These are phyloP conservation scores for Abelmoschus esculentus DNA, from an alignment of 345 rosid species.

Conservation along the genomic window DNA sequence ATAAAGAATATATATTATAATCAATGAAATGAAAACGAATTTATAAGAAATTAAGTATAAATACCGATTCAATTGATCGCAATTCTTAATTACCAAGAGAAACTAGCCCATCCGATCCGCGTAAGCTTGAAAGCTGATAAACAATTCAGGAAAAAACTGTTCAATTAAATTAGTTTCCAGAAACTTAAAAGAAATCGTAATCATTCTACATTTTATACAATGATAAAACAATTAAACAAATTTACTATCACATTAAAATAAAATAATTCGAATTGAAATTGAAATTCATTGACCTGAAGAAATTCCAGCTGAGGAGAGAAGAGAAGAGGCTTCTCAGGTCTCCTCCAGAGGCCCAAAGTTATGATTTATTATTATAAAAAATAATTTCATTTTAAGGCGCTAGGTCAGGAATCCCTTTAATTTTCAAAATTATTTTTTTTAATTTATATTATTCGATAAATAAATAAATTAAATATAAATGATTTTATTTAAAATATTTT, in stretches of 20 bases:
- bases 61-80: neutral
- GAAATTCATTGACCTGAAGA: constrained; percentile 1
- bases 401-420: no score
- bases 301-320: constrained; percentile 4
- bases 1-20: neutral
- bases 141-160: neutral
- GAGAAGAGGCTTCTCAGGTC: constrained; percentile 3
- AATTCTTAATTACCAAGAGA: neutral
- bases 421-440: no score
- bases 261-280: neutral
- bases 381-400: neutral
- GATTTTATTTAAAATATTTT: no score
- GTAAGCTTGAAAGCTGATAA: neutral
- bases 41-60: neutral
- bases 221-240: neutral
- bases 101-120: neutral
- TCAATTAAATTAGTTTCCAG: neutral
- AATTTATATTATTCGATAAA: no score
- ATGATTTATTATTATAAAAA: neutral
- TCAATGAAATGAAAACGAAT: neutral
- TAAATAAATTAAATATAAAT: no score
- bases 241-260: neutral
- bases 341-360: neutral
- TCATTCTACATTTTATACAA: neutral
- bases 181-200: neutral